Base-by-base conservation (phyloP, 1,284 basidiomycete species). In the Trichosporon ovoides region DNA sequence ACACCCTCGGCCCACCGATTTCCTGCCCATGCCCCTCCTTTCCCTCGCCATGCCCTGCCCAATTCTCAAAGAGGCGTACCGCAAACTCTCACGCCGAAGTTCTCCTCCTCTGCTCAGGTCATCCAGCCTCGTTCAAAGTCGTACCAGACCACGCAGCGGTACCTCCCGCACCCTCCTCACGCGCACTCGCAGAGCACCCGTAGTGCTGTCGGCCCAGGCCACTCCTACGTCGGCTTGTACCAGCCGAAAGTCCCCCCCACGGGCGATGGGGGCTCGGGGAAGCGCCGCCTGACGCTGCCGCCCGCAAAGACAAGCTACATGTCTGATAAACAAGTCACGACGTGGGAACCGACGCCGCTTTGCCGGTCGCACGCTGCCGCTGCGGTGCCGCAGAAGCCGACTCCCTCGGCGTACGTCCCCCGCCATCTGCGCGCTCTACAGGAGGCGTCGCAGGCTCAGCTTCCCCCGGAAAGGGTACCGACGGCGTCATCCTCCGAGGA, bases 281-380 rank as follows among this genome's bases (percentile, higher is more conserved):
- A 31, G 43, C 43, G 43, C 18, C 43, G 43, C 43, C 43, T 48
- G 22, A 48, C 43, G 24, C 43, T 48, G 3, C 22, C 43, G 1
- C 43, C 43, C 14, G 5, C 22, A 14, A 22, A 22, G 14, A 28
- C 43, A 3, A 48, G 43, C 24, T 48, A 48, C 22, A 48, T 16
- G 9, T 18, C 22, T 13, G 43, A 22, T 11, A 24, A 22, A 16
- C 24, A 48, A 24, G 43, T 48, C 22, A 48, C 43, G 43, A 48
- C 43, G n/a, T 48, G 43, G 43, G 43, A 48, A 22, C 43, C 43
- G 16, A 48, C 43, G 43, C 43, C 43, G 24, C 24, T 48, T 11
- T 48, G 22, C 2, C 43, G 28, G n/a, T 28, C 22, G 22, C 22
- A 22, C 14, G 43, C 19, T 3, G 22, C 5, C 12, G 16, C 43